Evolutionary conservation across 2,329 filamentous ascomycete species (phyloP).

Genomic region (Apiospora pterosperma): DNA sequence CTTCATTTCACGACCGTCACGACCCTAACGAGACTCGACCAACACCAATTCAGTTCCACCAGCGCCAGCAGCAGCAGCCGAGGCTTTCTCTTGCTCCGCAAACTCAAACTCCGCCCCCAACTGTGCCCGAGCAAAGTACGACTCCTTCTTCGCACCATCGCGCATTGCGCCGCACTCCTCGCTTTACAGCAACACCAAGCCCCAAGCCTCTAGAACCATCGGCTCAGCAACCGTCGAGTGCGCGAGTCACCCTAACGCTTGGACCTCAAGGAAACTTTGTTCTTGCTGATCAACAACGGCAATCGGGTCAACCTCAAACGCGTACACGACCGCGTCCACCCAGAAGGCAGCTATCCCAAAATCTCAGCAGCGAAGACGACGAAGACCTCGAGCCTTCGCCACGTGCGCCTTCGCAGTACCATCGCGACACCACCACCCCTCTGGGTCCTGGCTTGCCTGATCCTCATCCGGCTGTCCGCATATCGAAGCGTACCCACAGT

Average conservation of each 20-base stretch:
- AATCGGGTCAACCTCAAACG: not conserved
- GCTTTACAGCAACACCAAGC: slow-evolving; percentile 42
- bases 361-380: slow-evolving; percentile 41
- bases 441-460: slow-evolving; percentile 30
- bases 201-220: slow-evolving; percentile 30
- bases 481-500: slow-evolving; percentile 81
- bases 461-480: slow-evolving; percentile 51
- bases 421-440: slow-evolving; percentile 18
- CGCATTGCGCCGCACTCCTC: slow-evolving; percentile 49
- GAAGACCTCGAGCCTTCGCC: slow-evolving; percentile 36
- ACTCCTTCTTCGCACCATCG: slow-evolving; percentile 41
- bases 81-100: slow-evolving; percentile 26
- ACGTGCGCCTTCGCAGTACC: slow-evolving; percentile 26
- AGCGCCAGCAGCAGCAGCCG: slow-evolving; percentile 37
- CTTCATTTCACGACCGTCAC: slow-evolving; percentile 51
- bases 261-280: slow-evolving; percentile 36
- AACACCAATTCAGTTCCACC: slow-evolving; percentile 29
- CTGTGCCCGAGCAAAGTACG: slow-evolving; percentile 34
- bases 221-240: slow-evolving; percentile 25
- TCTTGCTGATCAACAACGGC: slow-evolving; percentile 22
- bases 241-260: slow-evolving; percentile 44
- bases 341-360: slow-evolving; percentile 42
- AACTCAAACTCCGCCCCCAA: slow-evolving; percentile 33
- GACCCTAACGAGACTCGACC: slow-evolving; percentile 46
- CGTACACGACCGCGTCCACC: slow-evolving; percentile 19